Evolutionary conservation across 2,329 filamentous ascomycete species (phyloP).

Genomic region (Paramyrothecium roridum): DNA sequence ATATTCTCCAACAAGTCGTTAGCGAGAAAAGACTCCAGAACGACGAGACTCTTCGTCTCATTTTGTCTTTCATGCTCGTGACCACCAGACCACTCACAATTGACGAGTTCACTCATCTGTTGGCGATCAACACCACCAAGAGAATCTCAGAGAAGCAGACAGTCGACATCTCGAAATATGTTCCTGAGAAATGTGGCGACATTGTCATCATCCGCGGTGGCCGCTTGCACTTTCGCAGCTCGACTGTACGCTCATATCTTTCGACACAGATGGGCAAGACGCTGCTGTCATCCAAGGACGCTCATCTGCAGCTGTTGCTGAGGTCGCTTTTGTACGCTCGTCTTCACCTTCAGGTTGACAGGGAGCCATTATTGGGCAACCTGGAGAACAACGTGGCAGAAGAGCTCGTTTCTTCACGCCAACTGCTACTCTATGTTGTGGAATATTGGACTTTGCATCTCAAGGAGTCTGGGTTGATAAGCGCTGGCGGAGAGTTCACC

Average conservation of each 20-base stretch:
- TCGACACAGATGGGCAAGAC: slow-evolving; percentile 27
- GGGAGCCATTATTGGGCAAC: slow-evolving; percentile 12
- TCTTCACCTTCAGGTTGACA: slow-evolving; percentile 21
- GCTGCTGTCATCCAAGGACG: slow-evolving; percentile 26
- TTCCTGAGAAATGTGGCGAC: slow-evolving; percentile 13
- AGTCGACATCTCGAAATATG: slow-evolving; percentile 12
- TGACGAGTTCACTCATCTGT: slow-evolving; percentile 27
- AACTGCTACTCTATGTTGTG: slow-evolving; percentile 30
- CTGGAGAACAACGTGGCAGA: slow-evolving; percentile 18
- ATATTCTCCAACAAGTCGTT: slow-evolving; percentile 9
- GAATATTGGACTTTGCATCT: slow-evolving; percentile 33
- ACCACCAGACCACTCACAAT: slow-evolving; percentile 26
- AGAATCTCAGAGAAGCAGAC: slow-evolving; percentile 2
- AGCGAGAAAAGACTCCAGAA: slow-evolving; percentile 10
- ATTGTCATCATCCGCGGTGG: slow-evolving; percentile 30
- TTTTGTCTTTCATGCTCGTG: slow-evolving; percentile 32
- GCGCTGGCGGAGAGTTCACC: slow-evolving; percentile 19
- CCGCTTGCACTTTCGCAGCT: slow-evolving; percentile 32
- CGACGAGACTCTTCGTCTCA: slow-evolving; percentile 11
- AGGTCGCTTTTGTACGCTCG: slow-evolving; percentile 31
- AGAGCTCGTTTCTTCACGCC: slow-evolving; percentile 19
- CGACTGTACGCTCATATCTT: slow-evolving; percentile 26
- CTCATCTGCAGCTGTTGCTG: slow-evolving; percentile 28
- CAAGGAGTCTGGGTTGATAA: slow-evolving; percentile 25
- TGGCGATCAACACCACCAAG: slow-evolving; percentile 21